phyloP scores from a whole-genome alignment of 2,329 filamentous ascomycete species.

The Fusarium acutatum region DNA sequence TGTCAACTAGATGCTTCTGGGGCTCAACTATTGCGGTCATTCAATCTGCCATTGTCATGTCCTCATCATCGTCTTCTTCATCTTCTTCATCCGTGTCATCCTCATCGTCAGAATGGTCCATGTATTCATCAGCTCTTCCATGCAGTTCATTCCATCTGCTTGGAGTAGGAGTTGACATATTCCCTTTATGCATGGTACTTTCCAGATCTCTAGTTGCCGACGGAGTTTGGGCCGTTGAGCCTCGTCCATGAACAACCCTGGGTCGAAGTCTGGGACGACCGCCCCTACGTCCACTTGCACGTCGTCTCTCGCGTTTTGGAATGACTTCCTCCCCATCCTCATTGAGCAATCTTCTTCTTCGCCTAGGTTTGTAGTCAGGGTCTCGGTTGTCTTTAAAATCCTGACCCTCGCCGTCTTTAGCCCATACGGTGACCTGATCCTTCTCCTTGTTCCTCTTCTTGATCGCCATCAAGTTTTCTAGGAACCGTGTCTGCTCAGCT shows the following conservation, averaged over 20 bases:
- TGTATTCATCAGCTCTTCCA: slow-evolving; percentile 36
- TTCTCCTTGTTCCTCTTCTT: slow-evolving; percentile 71
- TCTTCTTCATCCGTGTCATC: slow-evolving; percentile 42
- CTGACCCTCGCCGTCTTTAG: slow-evolving; percentile 54
- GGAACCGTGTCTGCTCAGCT: slow-evolving; percentile 63
- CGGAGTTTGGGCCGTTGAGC: not conserved
- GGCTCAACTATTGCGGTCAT: not conserved
- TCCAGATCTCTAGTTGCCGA: slow-evolving; percentile 20
- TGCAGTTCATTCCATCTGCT: slow-evolving; percentile 47
- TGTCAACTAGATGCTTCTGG: not conserved
- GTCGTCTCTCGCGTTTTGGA: slow-evolving; percentile 29
- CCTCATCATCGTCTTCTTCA: slow-evolving; percentile 41
- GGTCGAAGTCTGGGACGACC: slow-evolving; percentile 34
- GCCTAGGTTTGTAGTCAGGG: slow-evolving; percentile 51
- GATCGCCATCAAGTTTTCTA: slow-evolving; percentile 71
- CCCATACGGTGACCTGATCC: slow-evolving; percentile 71
- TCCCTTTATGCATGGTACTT: slow-evolving; percentile 15
- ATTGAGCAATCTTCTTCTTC: slow-evolving; percentile 39
- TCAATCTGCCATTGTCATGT: slow-evolving; percentile 40
- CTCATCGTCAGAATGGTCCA: slow-evolving; percentile 40
- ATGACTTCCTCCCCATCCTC: slow-evolving; percentile 40
- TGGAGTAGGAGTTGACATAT: slow-evolving; percentile 48
- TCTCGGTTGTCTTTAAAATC: slow-evolving; percentile 53
- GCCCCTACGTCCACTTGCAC: slow-evolving; percentile 25
- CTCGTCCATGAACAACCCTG: slow-evolving; percentile 26